Conservation (phyloP, 1,139 yeast genomes). For the Yamadazyma atlantica region DNA sequence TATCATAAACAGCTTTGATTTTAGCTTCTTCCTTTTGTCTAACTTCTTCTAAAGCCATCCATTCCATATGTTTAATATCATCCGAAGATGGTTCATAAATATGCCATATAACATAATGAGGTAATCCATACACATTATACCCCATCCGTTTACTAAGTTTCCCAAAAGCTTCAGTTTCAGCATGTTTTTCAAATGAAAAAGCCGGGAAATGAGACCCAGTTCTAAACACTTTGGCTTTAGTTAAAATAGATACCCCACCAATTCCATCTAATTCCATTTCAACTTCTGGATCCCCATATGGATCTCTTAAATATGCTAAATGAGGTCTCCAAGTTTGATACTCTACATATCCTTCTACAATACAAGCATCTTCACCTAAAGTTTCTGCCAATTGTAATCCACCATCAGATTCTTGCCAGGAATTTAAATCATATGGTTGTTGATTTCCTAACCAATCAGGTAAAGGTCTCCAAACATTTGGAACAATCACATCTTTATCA, state of each 20-base stretch:
- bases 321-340: slow-evolving; percentile 94
- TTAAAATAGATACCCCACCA: slow-evolving; percentile 84
- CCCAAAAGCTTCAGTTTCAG: slow-evolving; percentile 93
- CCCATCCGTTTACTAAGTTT: slow-evolving; percentile 83
- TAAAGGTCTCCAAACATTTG: slow-evolving; percentile 89
- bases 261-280: slow-evolving; percentile 90
- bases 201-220: slow-evolving; percentile 88
- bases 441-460: slow-evolving; percentile 89
- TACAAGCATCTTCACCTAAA: slow-evolving; percentile 82
- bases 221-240: slow-evolving; percentile 78
- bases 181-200: slow-evolving; percentile 85
- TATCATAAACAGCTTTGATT: slow-evolving; percentile 66
- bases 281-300: slow-evolving; percentile 81
- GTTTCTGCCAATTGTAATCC: slow-evolving; percentile 76
- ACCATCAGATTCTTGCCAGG: slow-evolving; percentile 88
- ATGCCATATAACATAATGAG: slow-evolving; percentile 92
- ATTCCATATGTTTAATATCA: slow-evolving; percentile 89
- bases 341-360: slow-evolving; percentile 90
- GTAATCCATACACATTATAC: slow-evolving; percentile 76
- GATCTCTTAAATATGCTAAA: slow-evolving; percentile 82
- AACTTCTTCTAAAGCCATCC: slow-evolving; percentile 93
- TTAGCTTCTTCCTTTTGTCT: slow-evolving; percentile 68
- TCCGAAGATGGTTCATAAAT: slow-evolving; percentile 86
- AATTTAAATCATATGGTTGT: slow-evolving; percentile 87
- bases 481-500: slow-evolving; percentile 59